phyloP scores from a whole-genome alignment of 768 basidiomycete genomes.

The Amanita rubescens region DNA sequence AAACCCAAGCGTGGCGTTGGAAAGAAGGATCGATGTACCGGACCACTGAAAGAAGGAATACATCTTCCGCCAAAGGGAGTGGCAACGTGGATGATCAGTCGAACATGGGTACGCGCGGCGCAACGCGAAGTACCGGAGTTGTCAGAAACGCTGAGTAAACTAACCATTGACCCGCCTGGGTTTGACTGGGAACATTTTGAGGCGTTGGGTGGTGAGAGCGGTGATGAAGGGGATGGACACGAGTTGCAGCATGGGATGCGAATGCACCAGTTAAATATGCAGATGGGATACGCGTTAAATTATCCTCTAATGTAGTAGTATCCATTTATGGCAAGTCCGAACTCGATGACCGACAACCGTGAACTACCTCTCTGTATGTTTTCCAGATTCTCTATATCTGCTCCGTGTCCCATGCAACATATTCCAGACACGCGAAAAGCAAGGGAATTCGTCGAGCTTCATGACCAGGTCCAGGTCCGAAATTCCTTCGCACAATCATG shows the following conservation, averaged over 20 bases:
- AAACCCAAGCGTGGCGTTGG: slow-evolving; percentile 54
- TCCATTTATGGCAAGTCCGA: not conserved
- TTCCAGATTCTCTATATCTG: not conserved
- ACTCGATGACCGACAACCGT: not conserved
- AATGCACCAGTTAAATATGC: slow-evolving; percentile 5
- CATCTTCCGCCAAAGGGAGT: slow-evolving; percentile 57
- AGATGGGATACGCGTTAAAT: slow-evolving; percentile 22
- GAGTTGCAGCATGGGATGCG: slow-evolving; percentile 14
- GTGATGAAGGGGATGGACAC: slow-evolving; percentile 26
- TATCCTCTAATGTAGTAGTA: slow-evolving; percentile 23
- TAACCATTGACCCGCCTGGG: slow-evolving; percentile 38
- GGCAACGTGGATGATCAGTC: slow-evolving; percentile 72
- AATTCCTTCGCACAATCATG: not conserved
- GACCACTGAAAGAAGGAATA: slow-evolving; percentile 49
- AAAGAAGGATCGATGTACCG: slow-evolving; percentile 45
- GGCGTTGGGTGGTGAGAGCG: slow-evolving; percentile 52
- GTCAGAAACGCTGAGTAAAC: slow-evolving; percentile 29
- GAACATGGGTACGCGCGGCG: slow-evolving; percentile 46
- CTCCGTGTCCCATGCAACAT: not conserved
- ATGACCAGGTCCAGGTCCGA: slow-evolving; percentile 80
- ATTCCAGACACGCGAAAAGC: slow-evolving; percentile 30
- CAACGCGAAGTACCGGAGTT: slow-evolving; percentile 41
- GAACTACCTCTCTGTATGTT: not conserved
- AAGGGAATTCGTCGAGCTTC: slow-evolving; percentile 77
- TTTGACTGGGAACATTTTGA: slow-evolving; percentile 44